These are phyloP conservation scores for Nowakowskiella sp. DNA, from an alignment of 192 early-diverging fungal genomes.

Conservation along the genomic window DNA sequence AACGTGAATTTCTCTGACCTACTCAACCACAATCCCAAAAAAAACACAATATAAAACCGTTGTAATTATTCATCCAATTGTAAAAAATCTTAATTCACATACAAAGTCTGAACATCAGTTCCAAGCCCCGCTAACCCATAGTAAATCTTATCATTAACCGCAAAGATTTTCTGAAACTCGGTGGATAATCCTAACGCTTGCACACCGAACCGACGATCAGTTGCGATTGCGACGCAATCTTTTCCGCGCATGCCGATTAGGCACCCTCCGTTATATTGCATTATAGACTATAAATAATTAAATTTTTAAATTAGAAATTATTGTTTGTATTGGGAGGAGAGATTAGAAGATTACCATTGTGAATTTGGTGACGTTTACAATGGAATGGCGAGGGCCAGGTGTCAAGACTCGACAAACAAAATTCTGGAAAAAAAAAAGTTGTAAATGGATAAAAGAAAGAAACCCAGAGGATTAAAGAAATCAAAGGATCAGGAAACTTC, in stretches of 20 bases:
- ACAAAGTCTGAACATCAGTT: slow-evolving; percentile 95
- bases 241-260: slow-evolving; percentile 97
- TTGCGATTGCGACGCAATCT: slow-evolving; percentile 95
- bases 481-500: too few species aligned
- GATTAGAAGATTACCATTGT: too few species aligned
- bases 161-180: slow-evolving; percentile 92
- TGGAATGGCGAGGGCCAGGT: too few species aligned
- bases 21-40: slow-evolving; percentile 10
- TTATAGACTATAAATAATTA: slow-evolving; percentile 53
- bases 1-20: slow-evolving; percentile 83
- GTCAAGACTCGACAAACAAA: too few species aligned
- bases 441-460: too few species aligned
- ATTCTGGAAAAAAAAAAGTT: too few species aligned
- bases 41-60: slow-evolving; percentile 4
- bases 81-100: slow-evolving; percentile 15
- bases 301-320: neutral
- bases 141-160: slow-evolving; percentile 73
- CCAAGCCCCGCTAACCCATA: slow-evolving; percentile 90
- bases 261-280: slow-evolving; percentile 91
- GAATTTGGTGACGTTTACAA: too few species aligned
- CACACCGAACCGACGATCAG: slow-evolving; percentile 88
- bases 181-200: slow-evolving; percentile 90
- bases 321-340: too few species aligned
- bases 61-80: slow-evolving; percentile 8
- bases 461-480: too few species aligned